A percentile compares a stretch with the other conserved stretches of the same genome.
Evolutionary conservation across 2,329 filamentous ascomycete species (phyloP).

Genomic region (Grosmannia serpens): DNA sequence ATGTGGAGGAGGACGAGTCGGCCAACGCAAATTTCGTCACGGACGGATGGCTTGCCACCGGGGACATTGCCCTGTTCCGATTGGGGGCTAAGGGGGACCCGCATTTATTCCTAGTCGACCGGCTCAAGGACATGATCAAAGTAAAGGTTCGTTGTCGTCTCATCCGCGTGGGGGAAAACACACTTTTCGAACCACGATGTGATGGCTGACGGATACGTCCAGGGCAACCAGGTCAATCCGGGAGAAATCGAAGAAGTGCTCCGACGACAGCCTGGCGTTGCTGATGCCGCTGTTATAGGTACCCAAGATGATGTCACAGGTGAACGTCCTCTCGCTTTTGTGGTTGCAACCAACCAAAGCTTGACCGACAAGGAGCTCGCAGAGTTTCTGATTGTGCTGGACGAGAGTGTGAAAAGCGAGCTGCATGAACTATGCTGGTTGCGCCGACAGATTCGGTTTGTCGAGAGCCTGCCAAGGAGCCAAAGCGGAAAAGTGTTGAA

Average conservation of each 20-base stretch:
- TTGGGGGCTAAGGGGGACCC: neutral
- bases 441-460: slow-evolving; percentile 55
- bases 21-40: neutral
- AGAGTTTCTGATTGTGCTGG: slow-evolving; percentile 22
- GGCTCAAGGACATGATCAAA: slow-evolving; percentile 33
- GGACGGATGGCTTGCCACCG: neutral
- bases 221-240: slow-evolving; percentile 47
- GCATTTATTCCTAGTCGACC: slow-evolving; percentile 33
- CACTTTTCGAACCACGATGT: too few species aligned
- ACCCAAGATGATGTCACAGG: slow-evolving; percentile 49
- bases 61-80: neutral
- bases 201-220: too few species aligned
- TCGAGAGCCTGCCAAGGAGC: slow-evolving; percentile 58
- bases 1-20: neutral
- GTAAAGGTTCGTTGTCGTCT: slow-evolving; percentile 27
- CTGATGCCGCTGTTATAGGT: slow-evolving; percentile 46
- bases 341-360: slow-evolving; percentile 28
- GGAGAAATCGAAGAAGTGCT: slow-evolving; percentile 37
- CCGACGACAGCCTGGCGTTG: slow-evolving; percentile 33
- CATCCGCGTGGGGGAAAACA: too few species aligned
- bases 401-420: slow-evolving; percentile 15
- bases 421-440: slow-evolving; percentile 48
- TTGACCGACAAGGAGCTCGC: slow-evolving; percentile 16
- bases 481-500: slow-evolving; percentile 37
- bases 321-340: slow-evolving; percentile 55